These are phyloP conservation scores for Pichia membranifaciens DNA, from an alignment of 805 yeast species.

Conservation along the genomic window DNA sequence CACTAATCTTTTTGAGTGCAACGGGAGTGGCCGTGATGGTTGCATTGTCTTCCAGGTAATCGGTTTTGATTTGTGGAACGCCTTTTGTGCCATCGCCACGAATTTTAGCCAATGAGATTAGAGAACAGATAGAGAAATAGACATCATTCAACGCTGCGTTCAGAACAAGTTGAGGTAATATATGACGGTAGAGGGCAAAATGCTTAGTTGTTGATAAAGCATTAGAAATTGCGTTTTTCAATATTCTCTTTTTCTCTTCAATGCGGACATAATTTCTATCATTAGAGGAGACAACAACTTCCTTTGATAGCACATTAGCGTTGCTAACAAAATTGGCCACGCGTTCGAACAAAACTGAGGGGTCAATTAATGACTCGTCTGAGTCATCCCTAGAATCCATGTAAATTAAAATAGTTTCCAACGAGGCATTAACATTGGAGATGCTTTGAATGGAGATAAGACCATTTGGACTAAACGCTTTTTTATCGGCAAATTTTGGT, in stretches of 20 bases:
- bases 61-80: neutral
- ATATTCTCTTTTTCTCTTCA: slow-evolving; percentile 37
- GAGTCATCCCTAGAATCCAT: slow-evolving; percentile 15
- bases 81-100: slow-evolving; percentile 14
- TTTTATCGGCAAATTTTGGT: slow-evolving; percentile 3
- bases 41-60: slow-evolving; percentile 5
- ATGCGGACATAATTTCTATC: slow-evolving; percentile 8
- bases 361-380: slow-evolving; percentile 6
- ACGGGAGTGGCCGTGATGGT: slow-evolving; percentile 12
- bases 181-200: slow-evolving; percentile 53
- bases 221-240: slow-evolving; percentile 67
- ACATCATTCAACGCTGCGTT: slow-evolving; percentile 75
- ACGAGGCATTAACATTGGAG: slow-evolving; percentile 40
- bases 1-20: slow-evolving; percentile 8
- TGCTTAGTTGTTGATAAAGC: slow-evolving; percentile 74
- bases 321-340: slow-evolving; percentile 44
- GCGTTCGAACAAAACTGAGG: slow-evolving; percentile 42
- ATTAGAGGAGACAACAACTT: slow-evolving; percentile 25
- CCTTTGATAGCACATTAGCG: slow-evolving; percentile 35
- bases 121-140: slow-evolving; percentile 57
- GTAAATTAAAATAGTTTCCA: slow-evolving; percentile 39
- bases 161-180: slow-evolving; percentile 64
- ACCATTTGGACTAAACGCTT: slow-evolving; percentile 32
- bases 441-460: slow-evolving; percentile 41
- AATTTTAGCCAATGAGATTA: slow-evolving; percentile 49